Evolutionary conservation across 2,329 filamentous ascomycete species (phyloP), one percentile per base, ranked within the genome.

Genomic region (Xenosphaeropsis pyriputrescens): DNA sequence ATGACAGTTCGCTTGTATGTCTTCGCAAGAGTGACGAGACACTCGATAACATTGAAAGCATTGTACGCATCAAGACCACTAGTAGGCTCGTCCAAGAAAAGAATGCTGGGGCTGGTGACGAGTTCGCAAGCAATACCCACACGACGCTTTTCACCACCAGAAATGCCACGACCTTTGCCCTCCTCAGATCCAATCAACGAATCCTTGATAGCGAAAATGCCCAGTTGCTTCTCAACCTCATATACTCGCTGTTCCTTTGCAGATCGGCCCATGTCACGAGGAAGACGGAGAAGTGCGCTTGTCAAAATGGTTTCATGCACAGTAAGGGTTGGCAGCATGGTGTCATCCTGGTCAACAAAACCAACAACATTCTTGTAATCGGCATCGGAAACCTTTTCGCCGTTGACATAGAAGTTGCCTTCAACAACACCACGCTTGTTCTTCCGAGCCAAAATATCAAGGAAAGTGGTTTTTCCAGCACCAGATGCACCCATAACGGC

Each of bases 401-500:
- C 93, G 47, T 96, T 96, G 51, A 98, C 77, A 51, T 80, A 91
- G 51, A 95, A 93, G 42, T 89, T 74, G 15, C 93, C 93, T 7
- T 69, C 64, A 1, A 82, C 73, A 2, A 67, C 58, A 30, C 91
- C 93, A 26, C 86, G 78, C 62, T 98, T 98, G 60, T 96, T 96
- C 67, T 96, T 98, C 45, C 88, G 78, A 7, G 91, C 91, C 34
- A 98, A 66, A 41, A 98, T 94, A 54, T 98, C 91, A 33, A 98
- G 65, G 58, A 98, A 96, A 0, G 86, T 94, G 0, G 91, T 98
- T 62, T 98, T 98, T 41, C 91, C 91, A 32, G 91, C 93, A 19
- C 91, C 91, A 1, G 91, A 98, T 6, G 91, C 89, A 40, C 91
- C 91, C 89, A 98, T 98, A 50, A 98, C 93, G 7, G 91, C 91